Evolutionary conservation across 371 early-diverging fungal species (phyloP).

Genomic region (Mucor velutinosus): DNA sequence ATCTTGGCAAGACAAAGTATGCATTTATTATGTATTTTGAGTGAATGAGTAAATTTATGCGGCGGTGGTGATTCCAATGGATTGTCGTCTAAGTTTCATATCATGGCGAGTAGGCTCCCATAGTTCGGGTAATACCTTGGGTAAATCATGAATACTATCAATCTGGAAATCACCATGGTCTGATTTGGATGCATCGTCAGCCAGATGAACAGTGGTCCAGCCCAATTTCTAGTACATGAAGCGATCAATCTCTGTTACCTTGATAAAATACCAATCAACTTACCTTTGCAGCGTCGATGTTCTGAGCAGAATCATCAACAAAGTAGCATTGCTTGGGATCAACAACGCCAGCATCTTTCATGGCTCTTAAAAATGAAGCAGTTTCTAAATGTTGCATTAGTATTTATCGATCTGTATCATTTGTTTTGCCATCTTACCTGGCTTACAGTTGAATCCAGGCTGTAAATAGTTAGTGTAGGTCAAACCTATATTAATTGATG

Average conservation of each 20-base stretch:
- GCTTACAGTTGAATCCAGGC: constrained; percentile 79
- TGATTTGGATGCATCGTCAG: constrained; percentile 46
- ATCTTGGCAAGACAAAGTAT: too few relatives aligned
- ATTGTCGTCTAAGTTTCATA: constrained; percentile 10
- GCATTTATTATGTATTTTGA: background rate
- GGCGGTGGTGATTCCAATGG: constrained; percentile 12
- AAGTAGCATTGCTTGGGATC: constrained; percentile 67
- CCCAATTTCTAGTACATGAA: constrained; percentile 52
- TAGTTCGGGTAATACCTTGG: constrained; percentile 59
- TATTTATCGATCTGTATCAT: background rate
- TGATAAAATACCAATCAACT: background rate
- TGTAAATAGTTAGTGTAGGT: constrained; percentile 78
- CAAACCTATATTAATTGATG: constrained; percentile 31
- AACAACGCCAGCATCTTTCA: constrained; percentile 68
- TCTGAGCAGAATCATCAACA: constrained; percentile 76
- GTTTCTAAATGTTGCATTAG: constrained; percentile 25
- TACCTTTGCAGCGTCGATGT: constrained; percentile 67
- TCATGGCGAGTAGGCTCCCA: constrained; percentile 34
- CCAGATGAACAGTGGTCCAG: constrained; percentile 74
- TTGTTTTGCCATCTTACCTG: constrained; percentile 43
- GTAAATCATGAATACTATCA: constrained; percentile 61
- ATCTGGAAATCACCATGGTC: constrained; percentile 66
- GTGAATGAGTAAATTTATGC: background rate
- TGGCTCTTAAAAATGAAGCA: constrained; percentile 62
- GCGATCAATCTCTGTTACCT: background rate